These are phyloP conservation scores for Barnettozyma pratensis DNA, from an alignment of 805 yeast species.

Conservation along the genomic window DNA sequence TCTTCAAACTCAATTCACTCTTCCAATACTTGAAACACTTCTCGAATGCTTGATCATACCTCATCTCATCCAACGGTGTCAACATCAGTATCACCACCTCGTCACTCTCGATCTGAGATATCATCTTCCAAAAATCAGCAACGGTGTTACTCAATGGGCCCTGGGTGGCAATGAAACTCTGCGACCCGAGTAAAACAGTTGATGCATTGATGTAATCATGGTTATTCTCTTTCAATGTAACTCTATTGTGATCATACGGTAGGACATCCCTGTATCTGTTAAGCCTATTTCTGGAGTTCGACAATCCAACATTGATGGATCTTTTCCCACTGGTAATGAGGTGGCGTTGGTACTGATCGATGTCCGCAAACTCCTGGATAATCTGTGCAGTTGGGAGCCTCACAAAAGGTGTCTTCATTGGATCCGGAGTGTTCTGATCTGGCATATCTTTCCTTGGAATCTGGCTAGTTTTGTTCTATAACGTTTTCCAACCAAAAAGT, in stretches of 20 bases:
- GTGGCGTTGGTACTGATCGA: background rate
- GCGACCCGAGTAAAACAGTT: conserved; percentile 13
- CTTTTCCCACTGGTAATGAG: background rate
- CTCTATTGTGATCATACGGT: conserved; percentile 62
- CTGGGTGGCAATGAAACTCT: conserved; percentile 60
- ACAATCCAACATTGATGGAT: background rate
- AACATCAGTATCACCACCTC: conserved; percentile 66
- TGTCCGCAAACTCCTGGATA: background rate
- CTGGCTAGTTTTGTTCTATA: too few species aligned
- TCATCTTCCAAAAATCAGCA: conserved; percentile 88
- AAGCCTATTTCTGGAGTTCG: background rate
- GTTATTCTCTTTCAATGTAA: conserved; percentile 31
- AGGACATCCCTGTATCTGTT: conserved; percentile 60
- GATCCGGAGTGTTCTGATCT: too few species aligned
- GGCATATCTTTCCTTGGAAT: too few species aligned
- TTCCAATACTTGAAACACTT: conserved; percentile 87
- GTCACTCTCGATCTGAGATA: conserved; percentile 53
- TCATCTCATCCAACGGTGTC: conserved; percentile 65
- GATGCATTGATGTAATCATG: conserved; percentile 24
- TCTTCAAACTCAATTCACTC: conserved; percentile 26
- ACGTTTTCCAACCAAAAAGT: too few species aligned
- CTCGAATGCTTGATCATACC: conserved; percentile 36
- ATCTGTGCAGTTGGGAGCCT: background rate
- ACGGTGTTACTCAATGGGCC: conserved; percentile 75
- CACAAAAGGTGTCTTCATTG: background rate